A percentile compares a stretch with the other conserved stretches of the same genome.
Evolutionary conservation across 495 filamentous ascomycete genomes (phyloP).

Genomic region (Hyaloscypha hepaticicola): DNA sequence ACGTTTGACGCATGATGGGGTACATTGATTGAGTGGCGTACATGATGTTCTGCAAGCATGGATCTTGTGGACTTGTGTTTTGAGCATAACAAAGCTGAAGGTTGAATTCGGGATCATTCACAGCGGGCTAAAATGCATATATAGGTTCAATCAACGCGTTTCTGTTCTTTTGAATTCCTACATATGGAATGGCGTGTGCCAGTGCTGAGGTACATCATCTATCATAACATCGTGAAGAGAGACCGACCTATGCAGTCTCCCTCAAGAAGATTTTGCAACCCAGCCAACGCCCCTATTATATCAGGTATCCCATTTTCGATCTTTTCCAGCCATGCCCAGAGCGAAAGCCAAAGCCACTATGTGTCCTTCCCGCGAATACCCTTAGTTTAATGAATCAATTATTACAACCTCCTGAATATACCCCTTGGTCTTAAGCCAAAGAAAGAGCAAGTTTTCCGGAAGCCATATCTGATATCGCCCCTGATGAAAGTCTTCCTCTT

Average conservation of each 20-base stretch:
- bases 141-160: neutral
- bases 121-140: neutral
- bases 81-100: neutral
- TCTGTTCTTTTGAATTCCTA: neutral
- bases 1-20: neutral
- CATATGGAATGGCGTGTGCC: neutral
- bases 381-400: neutral
- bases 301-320: neutral
- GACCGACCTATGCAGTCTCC: neutral
- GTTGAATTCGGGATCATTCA: neutral
- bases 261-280: neutral
- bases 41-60: neutral
- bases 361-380: neutral
- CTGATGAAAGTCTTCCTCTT: constrained; percentile 28
- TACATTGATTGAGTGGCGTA: neutral
- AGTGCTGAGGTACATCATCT: neutral
- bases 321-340: neutral
- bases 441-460: constrained; percentile 29
- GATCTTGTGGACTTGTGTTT: neutral
- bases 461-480: constrained; percentile 29
- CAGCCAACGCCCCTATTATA: neutral
- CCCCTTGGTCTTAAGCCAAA: constrained; percentile 28
- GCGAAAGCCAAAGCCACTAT: neutral
- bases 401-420: constrained; percentile 26
- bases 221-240: neutral